Evolutionary conservation across 345 rosid species (phyloP).

Genomic region (Salix brachista): DNA sequence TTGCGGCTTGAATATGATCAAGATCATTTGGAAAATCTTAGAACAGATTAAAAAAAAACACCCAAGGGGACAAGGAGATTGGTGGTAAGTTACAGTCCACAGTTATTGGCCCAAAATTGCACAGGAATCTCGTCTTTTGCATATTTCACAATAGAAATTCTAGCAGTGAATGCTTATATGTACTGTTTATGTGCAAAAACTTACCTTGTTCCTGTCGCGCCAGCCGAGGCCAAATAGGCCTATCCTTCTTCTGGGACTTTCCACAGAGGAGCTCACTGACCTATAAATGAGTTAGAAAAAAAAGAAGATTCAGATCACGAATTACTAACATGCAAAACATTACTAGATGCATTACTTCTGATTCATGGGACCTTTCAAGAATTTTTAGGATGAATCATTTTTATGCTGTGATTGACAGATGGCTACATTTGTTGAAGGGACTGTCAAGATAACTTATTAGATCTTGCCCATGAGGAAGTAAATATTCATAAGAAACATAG

Average conservation of each 20-base stretch:
- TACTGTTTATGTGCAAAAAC: not conserved
- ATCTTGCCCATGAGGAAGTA: not conserved
- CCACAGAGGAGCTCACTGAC: slow-evolving; percentile 31
- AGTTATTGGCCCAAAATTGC: not conserved
- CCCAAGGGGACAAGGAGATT: not conserved
- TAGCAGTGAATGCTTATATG: not conserved
- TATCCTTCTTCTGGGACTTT: slow-evolving; percentile 49
- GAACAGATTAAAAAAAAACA: not conserved
- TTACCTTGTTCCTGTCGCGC: slow-evolving; percentile 83
- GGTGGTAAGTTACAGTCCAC: not conserved
- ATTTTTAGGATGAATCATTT: not conserved
- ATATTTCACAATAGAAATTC: too few relatives aligned
- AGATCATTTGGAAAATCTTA: not conserved
- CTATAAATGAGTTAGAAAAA: slow-evolving; percentile 26
- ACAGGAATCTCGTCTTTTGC: not conserved
- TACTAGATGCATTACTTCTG: not conserved
- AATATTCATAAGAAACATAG: not conserved
- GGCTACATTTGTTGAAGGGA: not conserved
- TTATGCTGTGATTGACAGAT: not conserved
- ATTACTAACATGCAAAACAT: too few relatives aligned
- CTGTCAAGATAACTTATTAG: not conserved
- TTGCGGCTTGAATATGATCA: not conserved
- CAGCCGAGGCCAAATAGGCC: slow-evolving; percentile 65
- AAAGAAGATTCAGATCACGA: not conserved
- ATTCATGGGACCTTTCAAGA: not conserved